Percentiles rank a stretch among this genome's conserved stretches.
phyloP scores from a whole-genome alignment of 1,284 basidiomycete species.

The Cryptococcus neoformans region DNA sequence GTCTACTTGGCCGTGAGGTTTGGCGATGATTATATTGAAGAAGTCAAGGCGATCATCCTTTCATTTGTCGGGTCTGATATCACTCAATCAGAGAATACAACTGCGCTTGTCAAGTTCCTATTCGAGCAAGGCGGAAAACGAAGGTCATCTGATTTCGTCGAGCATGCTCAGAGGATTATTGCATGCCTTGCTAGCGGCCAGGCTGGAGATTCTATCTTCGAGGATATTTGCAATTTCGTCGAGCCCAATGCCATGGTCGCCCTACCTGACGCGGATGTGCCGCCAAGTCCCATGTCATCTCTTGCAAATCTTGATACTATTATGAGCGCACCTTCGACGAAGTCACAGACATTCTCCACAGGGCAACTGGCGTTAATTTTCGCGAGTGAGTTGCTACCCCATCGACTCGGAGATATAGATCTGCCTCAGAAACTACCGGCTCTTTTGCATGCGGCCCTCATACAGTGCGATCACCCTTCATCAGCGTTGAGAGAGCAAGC shows the following conservation, averaged over 20 bases:
- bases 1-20: slow-evolving; percentile 80
- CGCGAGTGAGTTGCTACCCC: slow-evolving; percentile 74
- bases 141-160: slow-evolving; percentile 71
- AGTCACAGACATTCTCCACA: slow-evolving; percentile 57
- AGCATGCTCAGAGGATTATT: slow-evolving; percentile 75
- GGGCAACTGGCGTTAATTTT: slow-evolving; percentile 88
- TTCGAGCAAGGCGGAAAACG: slow-evolving; percentile 85
- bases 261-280: slow-evolving; percentile 65
- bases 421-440: slow-evolving; percentile 65
- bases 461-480: slow-evolving; percentile 76
- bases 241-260: slow-evolving; percentile 74
- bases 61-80: slow-evolving; percentile 52
- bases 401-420: slow-evolving; percentile 65
- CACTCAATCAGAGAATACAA: slow-evolving; percentile 58
- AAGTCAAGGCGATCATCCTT: slow-evolving; percentile 77
- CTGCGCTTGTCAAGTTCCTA: slow-evolving; percentile 76
- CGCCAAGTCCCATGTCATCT: slow-evolving; percentile 61
- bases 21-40: slow-evolving; percentile 71
- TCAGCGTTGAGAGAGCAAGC: slow-evolving; percentile 67
- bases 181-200: slow-evolving; percentile 78
- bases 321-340: slow-evolving; percentile 27
- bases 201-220: slow-evolving; percentile 70
- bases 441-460: slow-evolving; percentile 76
- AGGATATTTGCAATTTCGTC: slow-evolving; percentile 78
- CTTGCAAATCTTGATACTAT: slow-evolving; percentile 45